Conservation (phyloP, 768 basidiomycete species). For the Suillus occidentalis region DNA sequence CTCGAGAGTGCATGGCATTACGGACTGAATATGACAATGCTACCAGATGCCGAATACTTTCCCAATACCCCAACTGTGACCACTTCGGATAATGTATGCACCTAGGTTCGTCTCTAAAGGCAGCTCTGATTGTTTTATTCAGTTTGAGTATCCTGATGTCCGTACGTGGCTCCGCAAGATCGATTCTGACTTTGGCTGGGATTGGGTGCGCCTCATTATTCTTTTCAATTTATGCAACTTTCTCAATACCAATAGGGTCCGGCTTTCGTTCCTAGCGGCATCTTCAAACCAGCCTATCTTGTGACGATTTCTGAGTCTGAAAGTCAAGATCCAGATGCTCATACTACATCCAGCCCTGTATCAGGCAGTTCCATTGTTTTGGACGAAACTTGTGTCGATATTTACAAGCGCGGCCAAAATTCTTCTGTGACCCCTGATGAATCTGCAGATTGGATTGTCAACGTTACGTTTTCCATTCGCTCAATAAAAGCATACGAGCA, state of each 20-base stretch:
- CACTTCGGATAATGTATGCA: constrained; percentile 33
- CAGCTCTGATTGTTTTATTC: not conserved
- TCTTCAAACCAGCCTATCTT: constrained; percentile 56
- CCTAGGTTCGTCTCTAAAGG: not conserved
- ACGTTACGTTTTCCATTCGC: constrained; percentile 50
- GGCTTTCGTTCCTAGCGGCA: constrained; percentile 55
- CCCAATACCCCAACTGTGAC: constrained; percentile 26
- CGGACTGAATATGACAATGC: constrained; percentile 50
- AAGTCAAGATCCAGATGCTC: constrained; percentile 21
- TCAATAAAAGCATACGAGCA: constrained; percentile 37
- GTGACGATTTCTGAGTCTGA: constrained; percentile 38
- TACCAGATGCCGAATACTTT: constrained; percentile 48
- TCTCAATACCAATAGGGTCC: constrained; percentile 41
- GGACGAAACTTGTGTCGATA: constrained; percentile 54
- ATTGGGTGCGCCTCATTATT: constrained; percentile 43
- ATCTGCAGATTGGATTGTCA: constrained; percentile 54
- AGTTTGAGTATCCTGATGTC: constrained; percentile 53
- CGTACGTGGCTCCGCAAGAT: constrained; percentile 52
- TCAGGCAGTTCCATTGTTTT: constrained; percentile 39
- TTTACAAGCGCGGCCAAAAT: constrained; percentile 52
- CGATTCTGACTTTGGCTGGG: constrained; percentile 60
- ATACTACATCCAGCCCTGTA: constrained; percentile 22
- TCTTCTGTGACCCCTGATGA: constrained; percentile 45
- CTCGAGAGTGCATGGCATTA: constrained; percentile 57
- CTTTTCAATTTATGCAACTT: not conserved